These are phyloP conservation scores for Clonostachys chloroleuca DNA, from an alignment of 2,329 filamentous ascomycete species.

Conservation along the genomic window DNA sequence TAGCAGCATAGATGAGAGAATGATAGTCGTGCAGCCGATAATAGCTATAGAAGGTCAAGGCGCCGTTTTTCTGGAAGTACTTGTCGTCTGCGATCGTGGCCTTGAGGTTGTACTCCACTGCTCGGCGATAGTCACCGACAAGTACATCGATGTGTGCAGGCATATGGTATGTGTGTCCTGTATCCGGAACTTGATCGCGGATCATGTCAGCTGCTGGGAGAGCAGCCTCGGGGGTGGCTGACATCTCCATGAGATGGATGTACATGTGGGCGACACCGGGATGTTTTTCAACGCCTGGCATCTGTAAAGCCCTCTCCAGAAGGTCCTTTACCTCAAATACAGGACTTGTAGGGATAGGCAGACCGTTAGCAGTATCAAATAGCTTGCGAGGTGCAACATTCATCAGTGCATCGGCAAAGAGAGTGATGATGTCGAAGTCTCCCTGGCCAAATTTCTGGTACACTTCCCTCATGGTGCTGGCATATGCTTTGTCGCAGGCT, in stretches of 20 bases:
- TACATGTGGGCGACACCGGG: constrained; percentile 13
- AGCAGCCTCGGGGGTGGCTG: constrained; percentile 10
- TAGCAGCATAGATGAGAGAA: constrained; percentile 69
- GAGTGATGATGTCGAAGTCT: constrained; percentile 8
- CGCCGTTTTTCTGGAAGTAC: constrained; percentile 51
- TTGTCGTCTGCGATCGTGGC: constrained; percentile 64
- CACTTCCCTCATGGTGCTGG: constrained; percentile 9
- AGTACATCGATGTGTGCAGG: constrained; percentile 13
- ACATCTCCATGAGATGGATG: constrained; percentile 17
- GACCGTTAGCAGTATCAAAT: constrained; percentile 7
- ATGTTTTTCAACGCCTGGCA: constrained; percentile 8
- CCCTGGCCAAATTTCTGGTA: constrained; percentile 3
- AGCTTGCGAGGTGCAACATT: constrained; percentile 8
- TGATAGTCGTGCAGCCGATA: constrained; percentile 71
- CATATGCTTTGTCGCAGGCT: constrained; percentile 8
- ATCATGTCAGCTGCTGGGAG: constrained; percentile 11
- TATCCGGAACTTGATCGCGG: constrained; percentile 10
- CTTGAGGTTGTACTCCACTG: constrained; percentile 58
- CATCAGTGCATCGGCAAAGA: constrained; percentile 13
- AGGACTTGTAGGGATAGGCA: constrained; percentile 4
- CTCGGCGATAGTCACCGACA: constrained; percentile 43
- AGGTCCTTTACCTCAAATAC: constrained; percentile 7
- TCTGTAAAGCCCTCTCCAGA: constrained; percentile 5
- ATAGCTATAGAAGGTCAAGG: constrained; percentile 66
- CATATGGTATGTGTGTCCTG: constrained; percentile 14